These are phyloP conservation scores for Trichoderma polysporum DNA, from an alignment of 2,329 filamentous ascomycete species.

Conservation along the genomic window DNA sequence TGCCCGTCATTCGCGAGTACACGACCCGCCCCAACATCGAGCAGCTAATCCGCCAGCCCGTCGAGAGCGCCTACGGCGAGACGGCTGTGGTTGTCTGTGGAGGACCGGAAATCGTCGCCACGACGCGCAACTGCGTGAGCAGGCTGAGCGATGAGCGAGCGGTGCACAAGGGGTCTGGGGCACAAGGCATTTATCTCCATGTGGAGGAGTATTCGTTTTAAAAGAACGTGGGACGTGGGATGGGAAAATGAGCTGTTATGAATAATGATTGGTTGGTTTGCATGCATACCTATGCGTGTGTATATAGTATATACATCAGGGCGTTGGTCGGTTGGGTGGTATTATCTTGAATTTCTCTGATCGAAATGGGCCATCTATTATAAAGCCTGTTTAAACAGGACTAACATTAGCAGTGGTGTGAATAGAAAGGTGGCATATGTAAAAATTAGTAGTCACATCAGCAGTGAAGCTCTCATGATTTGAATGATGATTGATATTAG, in stretches of 20 bases:
- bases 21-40: slow-evolving; percentile 51
- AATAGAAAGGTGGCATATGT: neutral
- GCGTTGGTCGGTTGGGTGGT: neutral
- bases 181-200: slow-evolving; percentile 61
- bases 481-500: neutral
- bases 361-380: neutral
- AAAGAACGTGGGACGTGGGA: neutral
- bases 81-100: slow-evolving; percentile 62
- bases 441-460: neutral
- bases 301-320: neutral
- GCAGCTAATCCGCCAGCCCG: slow-evolving; percentile 50
- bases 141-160: slow-evolving; percentile 59
- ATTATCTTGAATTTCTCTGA: neutral
- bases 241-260: slow-evolving; percentile 2
- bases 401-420: neutral
- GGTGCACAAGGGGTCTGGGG: slow-evolving; percentile 63
- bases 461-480: neutral
- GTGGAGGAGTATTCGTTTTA: slow-evolving; percentile 61
- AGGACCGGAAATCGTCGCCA: slow-evolving; percentile 53
- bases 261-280: neutral
- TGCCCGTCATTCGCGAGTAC: slow-evolving; percentile 41
- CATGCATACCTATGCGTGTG: neutral
- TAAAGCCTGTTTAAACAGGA: neutral
- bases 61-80: slow-evolving; percentile 60
- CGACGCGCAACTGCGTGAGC: slow-evolving; percentile 55